Percentiles rank a stretch among this genome's conserved stretches.
phyloP scores from a whole-genome alignment of 2,329 filamentous ascomycete genomes.

The Penicillium fuscoglaucum region DNA sequence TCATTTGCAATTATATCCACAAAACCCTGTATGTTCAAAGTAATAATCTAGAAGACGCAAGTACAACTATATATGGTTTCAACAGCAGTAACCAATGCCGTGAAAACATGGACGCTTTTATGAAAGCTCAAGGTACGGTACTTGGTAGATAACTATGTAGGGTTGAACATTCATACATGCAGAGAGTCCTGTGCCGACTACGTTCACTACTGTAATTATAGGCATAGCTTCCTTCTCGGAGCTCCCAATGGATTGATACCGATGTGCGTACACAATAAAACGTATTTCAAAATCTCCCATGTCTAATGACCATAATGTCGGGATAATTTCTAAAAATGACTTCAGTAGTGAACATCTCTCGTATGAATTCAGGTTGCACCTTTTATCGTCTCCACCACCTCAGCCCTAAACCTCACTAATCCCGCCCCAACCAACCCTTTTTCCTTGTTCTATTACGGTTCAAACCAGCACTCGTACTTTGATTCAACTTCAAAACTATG shows the following conservation, averaged over 20 bases:
- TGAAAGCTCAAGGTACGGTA: neutral
- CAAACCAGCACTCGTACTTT: neutral
- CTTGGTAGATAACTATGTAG: neutral
- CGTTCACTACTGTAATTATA: neutral
- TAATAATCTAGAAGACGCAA: neutral
- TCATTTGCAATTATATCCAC: neutral
- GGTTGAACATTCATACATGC: neutral
- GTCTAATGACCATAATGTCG: neutral
- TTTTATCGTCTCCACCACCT: neutral
- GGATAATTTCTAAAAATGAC: neutral
- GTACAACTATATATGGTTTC: neutral
- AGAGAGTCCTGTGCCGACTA: neutral
- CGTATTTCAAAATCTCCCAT: too few relatives aligned
- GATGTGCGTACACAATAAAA: neutral
- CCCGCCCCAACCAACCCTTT: conserved; percentile 2
- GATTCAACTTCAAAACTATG: neutral
- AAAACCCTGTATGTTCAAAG: too few relatives aligned
- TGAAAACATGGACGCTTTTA: too few relatives aligned
- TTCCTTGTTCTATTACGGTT: neutral
- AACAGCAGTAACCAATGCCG: neutral
- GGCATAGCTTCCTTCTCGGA: neutral
- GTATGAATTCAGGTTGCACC: neutral
- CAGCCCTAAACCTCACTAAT: conserved; percentile 7
- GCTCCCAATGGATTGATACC: too few relatives aligned
- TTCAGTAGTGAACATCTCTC: neutral